Evolutionary conservation across 495 filamentous ascomycete genomes (phyloP), one percentile per base, ranked within the genome.

Genomic region (Amorphotheca resinae): DNA sequence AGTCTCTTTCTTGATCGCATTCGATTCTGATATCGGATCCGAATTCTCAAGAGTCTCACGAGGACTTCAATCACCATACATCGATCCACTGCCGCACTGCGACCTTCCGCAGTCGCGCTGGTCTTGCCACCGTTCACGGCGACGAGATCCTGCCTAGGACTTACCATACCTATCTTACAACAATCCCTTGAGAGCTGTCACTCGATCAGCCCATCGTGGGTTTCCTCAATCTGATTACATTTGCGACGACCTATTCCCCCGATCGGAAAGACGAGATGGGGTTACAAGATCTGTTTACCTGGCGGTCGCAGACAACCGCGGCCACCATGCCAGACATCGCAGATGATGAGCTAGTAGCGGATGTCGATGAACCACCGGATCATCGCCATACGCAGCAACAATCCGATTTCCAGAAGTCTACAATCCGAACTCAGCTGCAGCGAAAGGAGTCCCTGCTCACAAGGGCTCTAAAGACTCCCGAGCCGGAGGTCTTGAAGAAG

Each of bases 381-480:
- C 47, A 59, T 49, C 50, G 38, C 11, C 17, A 17, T 11, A 43
- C 52, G 14, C 54, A 56, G 39, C 58, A 56, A 18, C 60, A 58
- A 34, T 55, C 65, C 44, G 59, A 59, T 22, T 64, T 59, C 34
- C 54, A 62, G 46, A 65, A 66, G 46, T 62, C 69, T 1, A 55
- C 62, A 7, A 51, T 63, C 17, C 38, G 51, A 25, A 60, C 64
- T 28, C 48, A 53, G 22, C 52, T 45, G 18, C 68, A 76, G 30
- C 72, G 68, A 14, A 76, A 80, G 45, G 73, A 81, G 54, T 91
- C 86, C 6, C 72, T 93, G 37, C 69, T 93, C 46, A 93, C 84
- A 14, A 79, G 76, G 57, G 86, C 83, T 16, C 69, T 93, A 35
- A 74, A 79, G 55, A 77, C 65, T 47, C 75, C 80, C 2, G 76